Evolutionary conservation across 1,139 yeast genomes (phyloP), one percentile per base, ranked within the genome.

Genomic region (Geotrichum armillariae): DNA sequence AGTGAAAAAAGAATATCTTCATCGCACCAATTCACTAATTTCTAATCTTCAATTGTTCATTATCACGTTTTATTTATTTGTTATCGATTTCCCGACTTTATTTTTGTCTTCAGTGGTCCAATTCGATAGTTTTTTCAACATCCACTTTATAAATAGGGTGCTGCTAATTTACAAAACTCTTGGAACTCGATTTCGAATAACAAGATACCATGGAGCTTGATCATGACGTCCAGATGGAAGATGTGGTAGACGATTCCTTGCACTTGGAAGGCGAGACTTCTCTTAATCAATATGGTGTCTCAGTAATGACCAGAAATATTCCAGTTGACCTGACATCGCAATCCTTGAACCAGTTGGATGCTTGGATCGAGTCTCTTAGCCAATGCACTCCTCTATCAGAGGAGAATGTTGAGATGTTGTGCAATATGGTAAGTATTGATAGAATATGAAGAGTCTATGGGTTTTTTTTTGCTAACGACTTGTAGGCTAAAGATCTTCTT

Each of bases 351-450:
- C 91, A 87, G 63, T 76, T 90, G 61, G 96, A 90, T 64, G 80
- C 78, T 57, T 90, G 96, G 96, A 86, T 90, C 61, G 93, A 82
- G 59, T 83, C 80, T 63, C 74, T 90, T 57, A 73, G 82, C 54
- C 75, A 82, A 57, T 90, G 97, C 69, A 87, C 88, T 68, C 91
- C 93, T 21, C 75, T 90, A 54, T 73, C 82, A 38, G 96, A 90
- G 68, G 80, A 78, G 33, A 91, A 88, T 55, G 95, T 90, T 34
- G 82, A 82, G 58, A 77, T 78, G 62, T 73, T 90, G 58, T 90
- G 97, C 65, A 86, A 83, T 59, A 85, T 58, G 56, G 60, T 46
- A 46, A 12, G 47, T 38, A 25, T 7, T 25, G 29, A 11, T 11
- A 16, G n/a, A n/a, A n/a, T n/a, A n/a, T 14, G 31, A 34, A 11